phyloP scores from a whole-genome alignment of 495 filamentous ascomycete species.

The Umbilicaria muhlenbergii region DNA sequence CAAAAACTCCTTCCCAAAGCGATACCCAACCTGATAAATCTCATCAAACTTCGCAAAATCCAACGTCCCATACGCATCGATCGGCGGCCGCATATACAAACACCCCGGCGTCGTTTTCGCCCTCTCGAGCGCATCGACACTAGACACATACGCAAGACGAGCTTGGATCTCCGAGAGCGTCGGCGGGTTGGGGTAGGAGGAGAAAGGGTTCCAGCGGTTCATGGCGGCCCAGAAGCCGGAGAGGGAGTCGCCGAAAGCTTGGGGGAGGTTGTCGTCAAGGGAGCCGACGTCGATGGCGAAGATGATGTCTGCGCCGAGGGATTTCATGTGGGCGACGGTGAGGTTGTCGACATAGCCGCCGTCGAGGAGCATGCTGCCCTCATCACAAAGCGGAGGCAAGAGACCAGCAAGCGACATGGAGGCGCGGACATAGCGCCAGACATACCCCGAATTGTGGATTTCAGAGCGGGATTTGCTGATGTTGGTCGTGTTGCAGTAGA shows the following conservation, averaged over 20 bases:
- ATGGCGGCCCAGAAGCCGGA: constrained; percentile 90
- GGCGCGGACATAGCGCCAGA: constrained; percentile 89
- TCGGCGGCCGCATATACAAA: constrained; percentile 87
- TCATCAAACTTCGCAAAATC: constrained; percentile 97
- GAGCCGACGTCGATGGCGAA: constrained; percentile 92
- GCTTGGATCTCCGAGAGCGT: constrained; percentile 94
- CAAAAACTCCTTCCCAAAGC: constrained; percentile 67
- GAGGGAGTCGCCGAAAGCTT: constrained; percentile 79
- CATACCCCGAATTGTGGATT: constrained; percentile 87
- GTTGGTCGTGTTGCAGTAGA: constrained; percentile 98
- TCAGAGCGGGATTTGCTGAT: constrained; percentile 81
- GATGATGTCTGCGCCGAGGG: constrained; percentile 78
- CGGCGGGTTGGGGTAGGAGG: constrained; percentile 70
- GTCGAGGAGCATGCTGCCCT: constrained; percentile 89
- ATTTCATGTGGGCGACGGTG: constrained; percentile 94
- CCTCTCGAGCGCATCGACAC: constrained; percentile 81
- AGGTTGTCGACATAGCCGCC: constrained; percentile 96
- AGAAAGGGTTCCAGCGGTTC: constrained; percentile 96
- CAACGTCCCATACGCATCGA: constrained; percentile 84
- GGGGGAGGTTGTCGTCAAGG: constrained; percentile 78
- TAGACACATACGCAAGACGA: constrained; percentile 82
- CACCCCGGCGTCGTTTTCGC: constrained; percentile 81
- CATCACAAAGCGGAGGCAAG: constrained; percentile 86
- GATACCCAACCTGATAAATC: constrained; percentile 80
- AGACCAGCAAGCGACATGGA: constrained; percentile 93